Conservation (phyloP, 2,329 filamentous ascomycete genomes). For the Hymenoscyphus scutula region DNA sequence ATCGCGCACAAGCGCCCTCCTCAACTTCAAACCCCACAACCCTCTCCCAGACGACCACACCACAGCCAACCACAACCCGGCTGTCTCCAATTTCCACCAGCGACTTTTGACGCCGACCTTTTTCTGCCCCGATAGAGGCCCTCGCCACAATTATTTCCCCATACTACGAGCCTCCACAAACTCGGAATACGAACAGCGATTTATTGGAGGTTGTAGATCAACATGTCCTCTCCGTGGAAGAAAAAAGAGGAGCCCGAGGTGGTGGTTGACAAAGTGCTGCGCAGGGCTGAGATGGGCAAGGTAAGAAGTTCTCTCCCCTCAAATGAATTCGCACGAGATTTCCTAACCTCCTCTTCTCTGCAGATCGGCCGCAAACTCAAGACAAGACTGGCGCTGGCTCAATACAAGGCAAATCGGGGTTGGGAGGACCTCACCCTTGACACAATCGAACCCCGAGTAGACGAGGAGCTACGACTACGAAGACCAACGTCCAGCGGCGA, state of each 20-base stretch:
- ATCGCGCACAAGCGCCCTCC: slow-evolving; percentile 4
- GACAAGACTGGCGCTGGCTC: slow-evolving; percentile 89
- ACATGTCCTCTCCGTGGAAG: slow-evolving; percentile 60
- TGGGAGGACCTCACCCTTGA: slow-evolving; percentile 89
- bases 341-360: slow-evolving; percentile 25
- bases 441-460: slow-evolving; percentile 78
- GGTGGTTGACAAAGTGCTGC: slow-evolving; percentile 67
- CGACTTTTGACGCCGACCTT: slow-evolving; percentile 21
- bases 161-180: neutral
- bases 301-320: slow-evolving; percentile 43
- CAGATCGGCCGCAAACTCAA: slow-evolving; percentile 92
- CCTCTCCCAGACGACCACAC: neutral
- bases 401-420: slow-evolving; percentile 95
- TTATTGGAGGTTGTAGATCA: neutral
- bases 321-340: slow-evolving; percentile 24
- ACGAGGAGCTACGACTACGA: slow-evolving; percentile 69
- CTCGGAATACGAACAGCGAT: neutral
- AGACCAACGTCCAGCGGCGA: slow-evolving; percentile 66
- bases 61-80: slow-evolving; percentile 2
- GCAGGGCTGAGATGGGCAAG: slow-evolving; percentile 73
- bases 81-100: slow-evolving; percentile 4
- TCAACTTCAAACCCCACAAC: neutral
- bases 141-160: slow-evolving; percentile 13
- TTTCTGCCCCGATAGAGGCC: slow-evolving; percentile 16
- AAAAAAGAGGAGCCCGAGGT: slow-evolving; percentile 58